Evolutionary conservation across 768 basidiomycete species (phyloP).

Genomic region (Termitomyces sp.): DNA sequence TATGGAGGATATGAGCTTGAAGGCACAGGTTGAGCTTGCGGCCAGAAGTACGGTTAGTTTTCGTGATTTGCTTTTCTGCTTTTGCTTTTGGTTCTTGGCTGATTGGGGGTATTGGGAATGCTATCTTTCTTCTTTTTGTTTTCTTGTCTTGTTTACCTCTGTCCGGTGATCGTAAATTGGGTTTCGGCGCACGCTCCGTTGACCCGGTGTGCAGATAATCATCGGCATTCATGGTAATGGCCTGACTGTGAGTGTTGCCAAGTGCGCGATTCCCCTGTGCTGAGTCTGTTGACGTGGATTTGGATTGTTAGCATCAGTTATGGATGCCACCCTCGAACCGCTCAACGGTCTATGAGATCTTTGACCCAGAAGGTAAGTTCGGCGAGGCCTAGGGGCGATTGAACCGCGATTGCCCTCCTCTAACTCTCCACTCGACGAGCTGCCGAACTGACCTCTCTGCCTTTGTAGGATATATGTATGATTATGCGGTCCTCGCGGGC

Average conservation of each 20-base stretch:
- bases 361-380: conserved; percentile 47
- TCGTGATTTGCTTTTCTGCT: conserved; percentile 6
- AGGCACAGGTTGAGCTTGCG: conserved; percentile 58
- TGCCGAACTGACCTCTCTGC: background rate
- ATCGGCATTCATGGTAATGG: conserved; percentile 71
- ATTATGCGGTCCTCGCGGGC: conserved; percentile 38
- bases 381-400: background rate
- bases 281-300: background rate
- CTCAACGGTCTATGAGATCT: conserved; percentile 70
- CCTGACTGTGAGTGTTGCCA: conserved; percentile 39
- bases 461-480: conserved; percentile 30
- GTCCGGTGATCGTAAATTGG: background rate
- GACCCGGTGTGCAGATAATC: conserved; percentile 37
- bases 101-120: background rate
- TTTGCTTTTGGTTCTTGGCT: conserved; percentile 3
- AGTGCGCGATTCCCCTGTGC: conserved; percentile 2
- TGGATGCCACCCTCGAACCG: conserved; percentile 64
- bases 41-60: conserved; percentile 57
- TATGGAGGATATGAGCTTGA: conserved; percentile 45
- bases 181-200: background rate
- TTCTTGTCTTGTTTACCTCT: conserved; percentile 1
- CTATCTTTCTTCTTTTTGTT: background rate
- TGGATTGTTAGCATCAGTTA: conserved; percentile 42
- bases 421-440: background rate
- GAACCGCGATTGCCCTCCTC: conserved; percentile 1